These are phyloP conservation scores for Yamadazyma dendronema DNA, from an alignment of 1,139 yeast species.

Conservation along the genomic window DNA sequence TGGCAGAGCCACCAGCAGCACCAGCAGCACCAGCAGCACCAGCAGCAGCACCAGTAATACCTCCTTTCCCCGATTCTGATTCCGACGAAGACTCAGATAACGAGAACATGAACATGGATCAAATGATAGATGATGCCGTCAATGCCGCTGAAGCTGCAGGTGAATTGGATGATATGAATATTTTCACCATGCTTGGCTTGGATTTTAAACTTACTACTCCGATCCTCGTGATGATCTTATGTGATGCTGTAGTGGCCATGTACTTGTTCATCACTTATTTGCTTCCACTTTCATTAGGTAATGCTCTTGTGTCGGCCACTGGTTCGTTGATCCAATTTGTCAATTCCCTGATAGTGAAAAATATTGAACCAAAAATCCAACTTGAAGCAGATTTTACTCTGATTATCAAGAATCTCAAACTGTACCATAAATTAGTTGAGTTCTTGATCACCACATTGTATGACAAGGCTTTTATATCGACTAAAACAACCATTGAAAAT, in stretches of 20 bases:
- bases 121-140: slow-evolving; percentile 8
- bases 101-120: slow-evolving; percentile 2
- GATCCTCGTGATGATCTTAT: slow-evolving; percentile 30
- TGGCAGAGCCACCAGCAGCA: too few relatives aligned
- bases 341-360: neutral
- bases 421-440: slow-evolving; percentile 15
- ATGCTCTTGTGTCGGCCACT: slow-evolving; percentile 4
- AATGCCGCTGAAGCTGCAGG: slow-evolving; percentile 10
- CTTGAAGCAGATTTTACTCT: neutral
- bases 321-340: neutral
- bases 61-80: slow-evolving; percentile 4
- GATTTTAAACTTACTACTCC: slow-evolving; percentile 37
- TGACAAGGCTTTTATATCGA: slow-evolving; percentile 20
- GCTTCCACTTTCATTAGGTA: slow-evolving; percentile 56
- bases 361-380: neutral
- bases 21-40: neutral
- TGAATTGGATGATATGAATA: slow-evolving; percentile 14
- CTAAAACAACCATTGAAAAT: slow-evolving; percentile 12
- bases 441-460: slow-evolving; percentile 8
- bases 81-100: slow-evolving; percentile 9
- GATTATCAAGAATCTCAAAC: neutral
- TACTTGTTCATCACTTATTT: slow-evolving; percentile 50
- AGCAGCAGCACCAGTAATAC: neutral
- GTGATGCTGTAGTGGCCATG: slow-evolving; percentile 42
- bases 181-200: slow-evolving; percentile 39